These are phyloP conservation scores for Pouteria campechiana DNA, from an alignment of 179 eudicot species.

Conservation along the genomic window DNA sequence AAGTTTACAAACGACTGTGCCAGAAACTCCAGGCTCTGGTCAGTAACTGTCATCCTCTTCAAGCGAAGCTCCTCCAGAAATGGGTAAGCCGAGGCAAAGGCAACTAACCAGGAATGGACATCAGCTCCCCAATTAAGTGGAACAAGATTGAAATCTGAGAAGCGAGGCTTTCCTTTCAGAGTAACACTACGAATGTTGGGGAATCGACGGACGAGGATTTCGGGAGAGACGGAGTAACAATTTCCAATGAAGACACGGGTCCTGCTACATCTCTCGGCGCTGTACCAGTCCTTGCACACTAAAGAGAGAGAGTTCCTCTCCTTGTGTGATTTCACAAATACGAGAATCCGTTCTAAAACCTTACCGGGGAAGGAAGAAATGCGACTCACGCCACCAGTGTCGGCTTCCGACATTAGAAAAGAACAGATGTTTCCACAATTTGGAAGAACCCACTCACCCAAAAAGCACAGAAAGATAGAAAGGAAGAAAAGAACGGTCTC, in stretches of 20 bases:
- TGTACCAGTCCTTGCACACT: constrained; percentile 82
- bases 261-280: constrained; percentile 76
- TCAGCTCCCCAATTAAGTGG: constrained; percentile 85
- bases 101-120: constrained; percentile 58
- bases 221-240: constrained; percentile 82
- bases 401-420: no score
- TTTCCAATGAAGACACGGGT: constrained; percentile 60
- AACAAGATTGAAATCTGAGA: constrained; percentile 70
- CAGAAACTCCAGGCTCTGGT: constrained; percentile 65
- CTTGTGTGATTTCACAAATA: constrained; percentile 36
- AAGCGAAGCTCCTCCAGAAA: constrained; percentile 66
- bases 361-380: constrained; percentile 62
- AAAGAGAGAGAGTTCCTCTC: constrained; percentile 69
- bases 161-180: constrained; percentile 67
- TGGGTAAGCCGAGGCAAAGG: constrained; percentile 48
- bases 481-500: no score
- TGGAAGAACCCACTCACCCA: no score
- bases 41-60: constrained; percentile 66
- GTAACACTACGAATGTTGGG: constrained; percentile 53
- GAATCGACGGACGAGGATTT: constrained; percentile 54
- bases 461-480: no score
- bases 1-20: constrained; percentile 38
- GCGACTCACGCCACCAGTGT: constrained; percentile 4
- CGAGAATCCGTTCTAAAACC: constrained; percentile 50
- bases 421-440: no score